Base-by-base conservation (phyloP, 495 filamentous ascomycete species). In the Podospora pseudoanserina region DNA sequence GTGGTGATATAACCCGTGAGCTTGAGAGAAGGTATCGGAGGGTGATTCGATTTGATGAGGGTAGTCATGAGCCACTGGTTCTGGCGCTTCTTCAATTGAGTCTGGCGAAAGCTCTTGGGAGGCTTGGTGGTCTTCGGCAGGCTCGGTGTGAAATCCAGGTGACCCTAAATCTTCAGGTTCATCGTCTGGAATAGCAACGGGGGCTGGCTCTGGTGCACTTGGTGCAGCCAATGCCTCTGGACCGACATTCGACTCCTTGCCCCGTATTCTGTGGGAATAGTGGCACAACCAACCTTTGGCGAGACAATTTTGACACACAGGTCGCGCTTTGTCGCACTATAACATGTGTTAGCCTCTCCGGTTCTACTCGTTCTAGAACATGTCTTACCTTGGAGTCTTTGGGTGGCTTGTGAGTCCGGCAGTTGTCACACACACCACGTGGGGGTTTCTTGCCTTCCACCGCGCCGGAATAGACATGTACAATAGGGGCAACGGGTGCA, bases 271-370 rank as follows among this genome's bases (percentile, higher is more conserved):
- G 6, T 71, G 67, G 7, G 76, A 63, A 64, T 84, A 84, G 54
- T 76, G 28, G 59, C 81, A 84, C 19, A 68, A 62, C 5, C 70
- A 60, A 0, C 71, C 74, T 2, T 72, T 63, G 1, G 70, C 67
- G 59, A 72, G 18, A 62, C 81, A 84, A 27, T 74, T 65, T 16
- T 75, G 73, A 69, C 81, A 84, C 15, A 64, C 71, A 20, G 81
- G 81, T 63, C 76, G 76, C 18, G 70, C 72, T 58, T 80, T 81
- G 23, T 79, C 77, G 66, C 81, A 84, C 79, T 83, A 34, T 5
- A 60, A 2, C n/a, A 13, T 28, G 15, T 70, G 63, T 74, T 55
- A 72, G 63, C 55, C 23, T 11, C 16, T 1, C 15, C 23, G n/a
- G 11, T 9, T 19, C n/a, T 19, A 7, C 23, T 20, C 6, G 3